A percentile compares a stretch with the other conserved stretches of the same genome.
Conservation (phyloP, 2,329 filamentous ascomycete genomes). For the Diaporthe ilicicola region DNA sequence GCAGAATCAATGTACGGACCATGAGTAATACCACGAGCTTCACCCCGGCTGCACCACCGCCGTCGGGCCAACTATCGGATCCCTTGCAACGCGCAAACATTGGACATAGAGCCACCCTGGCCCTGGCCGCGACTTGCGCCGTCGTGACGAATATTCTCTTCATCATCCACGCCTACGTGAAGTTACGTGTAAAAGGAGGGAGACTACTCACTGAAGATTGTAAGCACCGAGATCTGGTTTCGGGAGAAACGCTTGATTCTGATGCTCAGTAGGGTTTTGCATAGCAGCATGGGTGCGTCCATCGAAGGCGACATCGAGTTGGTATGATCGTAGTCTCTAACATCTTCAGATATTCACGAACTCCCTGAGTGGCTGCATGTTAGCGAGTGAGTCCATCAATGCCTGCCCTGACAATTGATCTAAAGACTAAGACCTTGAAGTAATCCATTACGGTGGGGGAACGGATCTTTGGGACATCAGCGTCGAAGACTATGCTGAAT, state of each 20-base stretch:
- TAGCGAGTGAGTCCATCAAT: neutral
- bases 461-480: slow-evolving; percentile 3
- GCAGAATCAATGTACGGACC: neutral
- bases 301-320: neutral
- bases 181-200: neutral
- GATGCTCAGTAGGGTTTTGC: slow-evolving; percentile 20
- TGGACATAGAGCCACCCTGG: neutral
- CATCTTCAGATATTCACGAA: slow-evolving; percentile 16
- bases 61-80: neutral
- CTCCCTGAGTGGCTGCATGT: neutral
- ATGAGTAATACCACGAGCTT: slow-evolving; percentile 6
- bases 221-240: neutral
- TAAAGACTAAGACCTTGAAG: neutral
- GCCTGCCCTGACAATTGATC: too few species aligned
- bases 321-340: neutral
- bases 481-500: neutral
- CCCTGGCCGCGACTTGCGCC: neutral
- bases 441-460: slow-evolving; percentile 6
- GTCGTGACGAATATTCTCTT: slow-evolving; percentile 9
- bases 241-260: neutral
- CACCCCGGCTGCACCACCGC: neutral
- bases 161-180: slow-evolving; percentile 12
- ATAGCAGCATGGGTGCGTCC: slow-evolving; percentile 25
- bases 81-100: neutral
- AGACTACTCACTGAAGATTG: slow-evolving; percentile 16